Conservation (phyloP, 441 rosid species). For the Biscutella laevigata region DNA sequence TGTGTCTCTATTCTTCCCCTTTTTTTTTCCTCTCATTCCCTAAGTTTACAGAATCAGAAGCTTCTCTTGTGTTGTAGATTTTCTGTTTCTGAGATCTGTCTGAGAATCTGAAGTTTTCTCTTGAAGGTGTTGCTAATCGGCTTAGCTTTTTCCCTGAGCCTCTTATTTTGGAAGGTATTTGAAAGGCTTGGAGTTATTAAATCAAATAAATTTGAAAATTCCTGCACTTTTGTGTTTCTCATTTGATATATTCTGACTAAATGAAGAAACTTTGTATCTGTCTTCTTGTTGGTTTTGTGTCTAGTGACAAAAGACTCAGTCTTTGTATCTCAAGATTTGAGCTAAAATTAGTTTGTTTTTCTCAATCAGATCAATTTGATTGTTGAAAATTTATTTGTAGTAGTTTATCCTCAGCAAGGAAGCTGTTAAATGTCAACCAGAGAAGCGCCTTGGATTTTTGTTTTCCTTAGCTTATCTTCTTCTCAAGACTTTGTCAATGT, state of each 20-base stretch:
- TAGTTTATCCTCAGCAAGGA: not conserved
- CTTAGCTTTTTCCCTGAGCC: not conserved
- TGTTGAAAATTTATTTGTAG: not conserved
- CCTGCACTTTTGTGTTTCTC: not conserved
- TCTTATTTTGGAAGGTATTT: slow-evolving; percentile 22
- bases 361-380: not conserved
- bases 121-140: not conserved
- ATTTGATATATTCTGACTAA: not conserved
- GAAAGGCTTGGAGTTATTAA: not conserved
- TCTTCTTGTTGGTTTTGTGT: not conserved
- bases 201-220: slow-evolving; percentile 2
- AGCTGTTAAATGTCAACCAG: slow-evolving; percentile 5
- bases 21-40: slow-evolving; percentile 5
- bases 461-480: not conserved
- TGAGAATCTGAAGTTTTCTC: slow-evolving; percentile 5
- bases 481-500: slow-evolving; percentile 12
- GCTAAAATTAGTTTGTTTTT: not conserved
- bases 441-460: not conserved
- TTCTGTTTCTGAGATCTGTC: slow-evolving; percentile 24
- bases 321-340: slow-evolving; percentile 21
- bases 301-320: not conserved
- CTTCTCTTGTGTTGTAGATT: slow-evolving; percentile 1
- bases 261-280: not conserved
- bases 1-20: not conserved
- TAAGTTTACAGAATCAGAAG: slow-evolving; percentile 5